These are phyloP conservation scores for Paratinospora sagittata DNA, from an alignment of 164 flowering plant genomes.

Conservation along the genomic window DNA sequence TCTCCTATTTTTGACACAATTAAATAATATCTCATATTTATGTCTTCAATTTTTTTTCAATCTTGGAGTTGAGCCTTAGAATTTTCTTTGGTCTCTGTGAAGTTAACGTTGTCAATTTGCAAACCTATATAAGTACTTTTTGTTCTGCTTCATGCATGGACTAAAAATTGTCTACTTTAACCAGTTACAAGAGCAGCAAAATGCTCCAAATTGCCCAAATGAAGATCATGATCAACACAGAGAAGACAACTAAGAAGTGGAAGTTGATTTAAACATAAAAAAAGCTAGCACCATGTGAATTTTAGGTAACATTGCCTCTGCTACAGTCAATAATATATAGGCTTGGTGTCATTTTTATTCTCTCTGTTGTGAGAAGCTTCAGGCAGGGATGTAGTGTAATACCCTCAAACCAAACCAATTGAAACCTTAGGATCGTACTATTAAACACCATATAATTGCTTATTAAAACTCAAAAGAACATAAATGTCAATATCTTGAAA, in stretches of 20 bases:
- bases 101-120: not conserved
- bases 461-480: no score
- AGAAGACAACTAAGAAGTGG: not conserved
- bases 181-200: constrained; percentile 63
- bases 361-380: not conserved
- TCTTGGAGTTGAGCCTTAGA: not conserved
- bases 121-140: not conserved
- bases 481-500: no score
- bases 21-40: not conserved
- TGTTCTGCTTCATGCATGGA: not conserved
- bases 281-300: constrained; percentile 9
- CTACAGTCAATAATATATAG: not conserved
- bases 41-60: not conserved
- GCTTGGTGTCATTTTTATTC: not conserved
- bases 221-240: constrained; percentile 12
- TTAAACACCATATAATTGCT: no score
- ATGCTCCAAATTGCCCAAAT: constrained; percentile 22
- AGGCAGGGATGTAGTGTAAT: no score
- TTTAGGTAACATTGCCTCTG: not conserved
- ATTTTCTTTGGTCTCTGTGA: not conserved
- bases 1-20: not conserved
- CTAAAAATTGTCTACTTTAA: constrained; percentile 4
- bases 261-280: not conserved
- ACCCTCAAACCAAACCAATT: no score
- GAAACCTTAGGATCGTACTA: no score